A percentile compares a stretch with the other conserved stretches of the same genome.
Evolutionary conservation across 2,329 filamentous ascomycete species (phyloP).

Genomic region (Xylariales sp.): DNA sequence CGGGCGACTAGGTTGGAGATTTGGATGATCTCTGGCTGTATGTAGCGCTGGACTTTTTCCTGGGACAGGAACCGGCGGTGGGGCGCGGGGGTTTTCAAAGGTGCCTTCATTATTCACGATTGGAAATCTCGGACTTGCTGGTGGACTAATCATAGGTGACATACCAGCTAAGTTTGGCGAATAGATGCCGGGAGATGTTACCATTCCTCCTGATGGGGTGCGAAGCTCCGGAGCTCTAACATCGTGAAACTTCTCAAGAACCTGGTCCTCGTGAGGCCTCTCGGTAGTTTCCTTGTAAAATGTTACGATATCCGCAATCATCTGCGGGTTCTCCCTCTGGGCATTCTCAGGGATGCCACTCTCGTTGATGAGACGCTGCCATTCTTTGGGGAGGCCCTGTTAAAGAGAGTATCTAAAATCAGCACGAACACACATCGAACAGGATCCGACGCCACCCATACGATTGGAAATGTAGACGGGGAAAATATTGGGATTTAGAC

Average conservation of each 20-base stretch:
- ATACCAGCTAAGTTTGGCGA: conserved; percentile 67
- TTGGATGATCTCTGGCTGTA: conserved; percentile 63
- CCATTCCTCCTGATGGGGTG: conserved; percentile 57
- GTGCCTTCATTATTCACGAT: conserved; percentile 86
- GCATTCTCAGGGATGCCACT: conserved; percentile 97
- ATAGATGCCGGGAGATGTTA: conserved; percentile 65
- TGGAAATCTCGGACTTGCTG: conserved; percentile 87
- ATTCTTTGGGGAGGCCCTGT: conserved; percentile 94
- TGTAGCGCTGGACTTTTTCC: conserved; percentile 57
- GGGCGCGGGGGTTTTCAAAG: conserved; percentile 95
- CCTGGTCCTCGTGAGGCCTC: conserved; percentile 81
- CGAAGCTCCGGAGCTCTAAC: conserved; percentile 71
- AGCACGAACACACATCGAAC: conserved; percentile 34
- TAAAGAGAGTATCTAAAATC: conserved; percentile 26
- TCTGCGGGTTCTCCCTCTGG: conserved; percentile 93
- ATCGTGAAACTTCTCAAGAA: conserved; percentile 96
- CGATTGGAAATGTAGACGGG: conserved; percentile 11
- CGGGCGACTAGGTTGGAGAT: conserved; percentile 81
- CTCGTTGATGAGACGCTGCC: conserved; percentile 94
- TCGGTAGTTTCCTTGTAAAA: conserved; percentile 97
- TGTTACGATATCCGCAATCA: conserved; percentile 92
- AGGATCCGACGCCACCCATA: conserved; percentile 12
- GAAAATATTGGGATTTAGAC: conserved; percentile 51
- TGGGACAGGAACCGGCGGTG: conserved; percentile 82
- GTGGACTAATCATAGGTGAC: conserved; percentile 78